Base-by-base conservation (phyloP, 345 rosid species). In the Populus davidiana region DNA sequence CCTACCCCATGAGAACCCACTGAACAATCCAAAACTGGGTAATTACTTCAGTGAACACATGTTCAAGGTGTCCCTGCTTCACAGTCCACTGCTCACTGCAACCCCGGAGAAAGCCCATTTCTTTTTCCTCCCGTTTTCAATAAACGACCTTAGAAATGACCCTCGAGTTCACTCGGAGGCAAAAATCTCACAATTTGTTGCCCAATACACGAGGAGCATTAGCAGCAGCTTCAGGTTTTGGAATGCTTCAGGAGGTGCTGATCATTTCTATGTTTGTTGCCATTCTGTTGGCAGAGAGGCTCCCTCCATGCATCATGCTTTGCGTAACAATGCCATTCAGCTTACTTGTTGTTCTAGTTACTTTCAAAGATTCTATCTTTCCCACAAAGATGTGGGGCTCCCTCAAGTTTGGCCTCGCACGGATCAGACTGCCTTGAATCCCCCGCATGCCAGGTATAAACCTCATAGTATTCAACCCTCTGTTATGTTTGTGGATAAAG, bases 31-130 rank as follows among this genome's bases (percentile, higher is more conserved):
- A 43, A 84, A 77, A 79, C 77, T 83, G 11, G 87, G 87, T 17
- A 85, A 87, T 71, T 87, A 86, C 81, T 82, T 82, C 67, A 87
- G 88, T 78, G 88, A 87, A 74, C 87, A 84, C 83, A 84, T 85
- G 79, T 87, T 87, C 83, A 87, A 87, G 81, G 31, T 80, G 14
- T 71, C 86, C 41, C 86, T 87, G 33, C 86, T 85, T 17, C 41
- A 27, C 8, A 82, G 90, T 74, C 69, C 85, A 20, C 68, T 87
- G 23, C 50, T 82, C 39, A 81, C 86, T 3, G 0, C 44, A 23
- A 6, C 31, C 62, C 86, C 90, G 5, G 70, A 25, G 67, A 25
- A 84, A 65, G 90, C 90, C 50, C 75, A 80, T 13, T 64, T 86
- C 86, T 87, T 84, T 71, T 86, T 78, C 79, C 76, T 86, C 72